These are phyloP conservation scores for Camellia oleifera DNA, from an alignment of 179 eudicot genomes.

Conservation along the genomic window DNA sequence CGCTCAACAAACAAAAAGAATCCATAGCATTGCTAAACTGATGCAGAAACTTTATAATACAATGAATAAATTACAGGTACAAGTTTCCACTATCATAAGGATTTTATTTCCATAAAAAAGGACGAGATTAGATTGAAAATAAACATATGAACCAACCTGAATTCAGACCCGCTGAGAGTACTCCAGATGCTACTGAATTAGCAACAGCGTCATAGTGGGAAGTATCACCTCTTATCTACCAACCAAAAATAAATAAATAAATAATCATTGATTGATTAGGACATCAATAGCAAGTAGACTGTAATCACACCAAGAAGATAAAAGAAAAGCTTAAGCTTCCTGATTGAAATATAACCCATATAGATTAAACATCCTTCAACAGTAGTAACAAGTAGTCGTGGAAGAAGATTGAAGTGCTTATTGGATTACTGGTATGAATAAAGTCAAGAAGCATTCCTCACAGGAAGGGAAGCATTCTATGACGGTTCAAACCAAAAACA, in stretches of 20 bases:
- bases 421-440: background rate
- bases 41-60: constrained; percentile 3
- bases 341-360: background rate
- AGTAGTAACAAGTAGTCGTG: background rate
- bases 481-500: background rate
- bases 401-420: background rate
- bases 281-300: constrained; percentile 3
- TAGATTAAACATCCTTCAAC: background rate
- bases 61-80: background rate
- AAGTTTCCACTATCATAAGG: background rate
- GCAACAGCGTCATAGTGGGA: constrained; percentile 97
- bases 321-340: constrained; percentile 12
- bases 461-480: constrained; percentile 1
- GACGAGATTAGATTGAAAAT: background rate
- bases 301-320: background rate
- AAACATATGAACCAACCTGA: constrained; percentile 54
- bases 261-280: background rate
- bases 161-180: constrained; percentile 79
- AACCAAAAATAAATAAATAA: constrained; percentile 4
- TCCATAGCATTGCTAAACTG: background rate
- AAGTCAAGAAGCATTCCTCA: background rate
- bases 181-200: constrained; percentile 93
- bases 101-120: background rate
- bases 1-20: constrained; percentile 2
- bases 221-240: constrained; percentile 86